Conservation (phyloP, 108 stramenopile species). For the Nitzschia sp. region DNA sequence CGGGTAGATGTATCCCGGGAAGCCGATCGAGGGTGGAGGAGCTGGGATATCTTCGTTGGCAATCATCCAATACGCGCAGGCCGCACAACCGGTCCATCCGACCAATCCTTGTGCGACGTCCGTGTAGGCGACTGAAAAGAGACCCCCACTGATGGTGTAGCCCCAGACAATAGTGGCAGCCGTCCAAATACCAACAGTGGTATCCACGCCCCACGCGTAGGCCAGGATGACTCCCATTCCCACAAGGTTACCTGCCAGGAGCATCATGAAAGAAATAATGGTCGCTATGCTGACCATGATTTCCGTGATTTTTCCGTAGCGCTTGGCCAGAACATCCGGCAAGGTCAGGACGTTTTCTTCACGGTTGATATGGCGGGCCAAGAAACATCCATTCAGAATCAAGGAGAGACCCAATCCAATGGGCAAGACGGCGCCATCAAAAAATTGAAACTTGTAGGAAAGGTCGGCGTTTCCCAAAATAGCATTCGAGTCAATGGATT, state of each 20-base stretch:
- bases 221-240: conserved; percentile 64
- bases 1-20: conserved; percentile 71
- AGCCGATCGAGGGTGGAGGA: conserved; percentile 70
- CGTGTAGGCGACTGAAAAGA: conserved; percentile 75
- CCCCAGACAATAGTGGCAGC: conserved; percentile 50
- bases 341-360: conserved; percentile 54
- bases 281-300: conserved; percentile 57
- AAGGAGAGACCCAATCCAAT: conserved; percentile 75
- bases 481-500: conserved; percentile 80
- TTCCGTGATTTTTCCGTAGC: conserved; percentile 60
- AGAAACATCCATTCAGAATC: conserved; percentile 58
- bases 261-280: conserved; percentile 66
- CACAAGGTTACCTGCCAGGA: conserved; percentile 78
- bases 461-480: conserved; percentile 70
- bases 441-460: conserved; percentile 80
- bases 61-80: conserved; percentile 56
- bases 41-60: conserved; percentile 22
- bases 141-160: conserved; percentile 72
- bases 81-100: conserved; percentile 64
- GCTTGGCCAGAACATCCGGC: conserved; percentile 67
- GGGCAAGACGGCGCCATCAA: conserved; percentile 73
- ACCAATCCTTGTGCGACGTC: conserved; percentile 66
- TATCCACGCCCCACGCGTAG: conserved; percentile 50
- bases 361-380: background rate
- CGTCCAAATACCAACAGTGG: conserved; percentile 49